phyloP scores from a whole-genome alignment of 208 protist species.

The Leishmania arabica region DNA sequence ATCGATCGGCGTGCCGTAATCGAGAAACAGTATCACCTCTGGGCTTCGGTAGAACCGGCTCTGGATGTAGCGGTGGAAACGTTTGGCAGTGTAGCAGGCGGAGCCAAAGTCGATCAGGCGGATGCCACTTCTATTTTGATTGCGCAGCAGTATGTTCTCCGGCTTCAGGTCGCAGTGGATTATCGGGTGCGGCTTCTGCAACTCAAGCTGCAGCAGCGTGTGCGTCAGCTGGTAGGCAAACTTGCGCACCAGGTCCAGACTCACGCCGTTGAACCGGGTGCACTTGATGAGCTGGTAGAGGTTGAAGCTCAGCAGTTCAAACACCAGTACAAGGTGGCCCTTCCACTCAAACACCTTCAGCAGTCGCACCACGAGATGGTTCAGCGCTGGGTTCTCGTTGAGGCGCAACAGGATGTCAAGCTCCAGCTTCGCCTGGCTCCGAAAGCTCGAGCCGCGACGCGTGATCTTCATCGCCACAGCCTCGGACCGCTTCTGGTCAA shows the following conservation, averaged over 20 bases:
- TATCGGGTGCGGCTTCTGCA: slow-evolving; percentile 86
- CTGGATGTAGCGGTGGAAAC: slow-evolving; percentile 98
- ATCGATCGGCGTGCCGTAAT: slow-evolving; percentile 96
- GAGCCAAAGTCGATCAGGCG: slow-evolving; percentile 98
- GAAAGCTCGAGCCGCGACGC: slow-evolving; percentile 80
- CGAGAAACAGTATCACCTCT: slow-evolving; percentile 96
- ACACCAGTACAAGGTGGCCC: slow-evolving; percentile 97
- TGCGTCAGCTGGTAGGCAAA: slow-evolving; percentile 95
- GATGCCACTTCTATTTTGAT: slow-evolving; percentile 92
- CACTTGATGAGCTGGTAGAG: slow-evolving; percentile 97
- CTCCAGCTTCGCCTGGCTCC: slow-evolving; percentile 85
- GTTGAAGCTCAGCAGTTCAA: slow-evolving; percentile 97
- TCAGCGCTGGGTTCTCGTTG: slow-evolving; percentile 57
- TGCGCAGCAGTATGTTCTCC: slow-evolving; percentile 93
- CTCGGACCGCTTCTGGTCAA: slow-evolving; percentile 81
- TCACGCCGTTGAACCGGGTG: slow-evolving; percentile 88
- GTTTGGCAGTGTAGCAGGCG: slow-evolving; percentile 93
- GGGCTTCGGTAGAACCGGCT: slow-evolving; percentile 98
- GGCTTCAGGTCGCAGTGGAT: slow-evolving; percentile 99
- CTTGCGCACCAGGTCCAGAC: slow-evolving; percentile 87
- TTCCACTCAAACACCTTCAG: slow-evolving; percentile 91
- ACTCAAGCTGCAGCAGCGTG: slow-evolving; percentile 89
- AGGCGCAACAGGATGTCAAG: slow-evolving; percentile 82
- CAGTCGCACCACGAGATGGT: slow-evolving; percentile 83
- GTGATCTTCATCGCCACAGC: slow-evolving; percentile 92